A percentile compares a stretch with the other conserved stretches of the same genome.
These are phyloP conservation scores for Fomitopsis schrenkii DNA, from an alignment of 1,284 basidiomycete genomes.

Conservation along the genomic window DNA sequence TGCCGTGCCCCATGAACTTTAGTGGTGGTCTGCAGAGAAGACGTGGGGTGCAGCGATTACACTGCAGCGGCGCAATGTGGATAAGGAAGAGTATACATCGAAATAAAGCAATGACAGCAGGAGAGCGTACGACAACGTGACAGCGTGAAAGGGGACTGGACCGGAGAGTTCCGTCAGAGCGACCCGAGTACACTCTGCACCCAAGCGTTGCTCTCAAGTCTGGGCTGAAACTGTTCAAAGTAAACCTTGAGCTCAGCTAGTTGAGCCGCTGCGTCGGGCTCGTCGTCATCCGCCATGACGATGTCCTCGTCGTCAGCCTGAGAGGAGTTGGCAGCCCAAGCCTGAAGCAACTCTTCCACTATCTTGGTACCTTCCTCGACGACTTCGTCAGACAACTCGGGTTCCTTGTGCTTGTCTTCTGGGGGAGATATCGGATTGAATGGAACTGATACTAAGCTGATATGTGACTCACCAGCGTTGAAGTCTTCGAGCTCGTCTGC, in stretches of 20 bases:
- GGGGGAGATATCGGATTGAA: conserved; percentile 2
- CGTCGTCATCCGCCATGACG: conserved; percentile 48
- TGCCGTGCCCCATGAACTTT: no score
- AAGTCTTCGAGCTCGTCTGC: conserved; percentile 97
- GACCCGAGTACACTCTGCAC: conserved; percentile 52
- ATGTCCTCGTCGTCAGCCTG: conserved; percentile 48
- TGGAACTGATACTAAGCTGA: neutral
- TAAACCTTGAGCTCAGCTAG: conserved; percentile 62
- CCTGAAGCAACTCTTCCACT: conserved; percentile 74
- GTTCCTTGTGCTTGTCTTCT: conserved; percentile 32
- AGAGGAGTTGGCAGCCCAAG: conserved; percentile 55
- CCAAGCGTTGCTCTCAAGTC: conserved; percentile 79
- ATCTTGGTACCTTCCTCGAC: conserved; percentile 78
- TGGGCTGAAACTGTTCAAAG: conserved; percentile 63
- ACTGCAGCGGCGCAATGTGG: no score
- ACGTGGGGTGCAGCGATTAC: no score
- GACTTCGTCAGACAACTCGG: conserved; percentile 55
- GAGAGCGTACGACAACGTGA: neutral
- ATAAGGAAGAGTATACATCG: no score
- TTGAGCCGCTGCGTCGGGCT: conserved; percentile 47
- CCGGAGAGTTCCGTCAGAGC: conserved; percentile 8
- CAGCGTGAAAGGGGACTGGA: neutral
- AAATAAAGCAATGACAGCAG: neutral
- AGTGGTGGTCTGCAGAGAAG: no score
- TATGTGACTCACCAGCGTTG: conserved; percentile 36